Conservation (phyloP, 1,284 basidiomycete genomes). For the Malassezia pachydermatis region DNA sequence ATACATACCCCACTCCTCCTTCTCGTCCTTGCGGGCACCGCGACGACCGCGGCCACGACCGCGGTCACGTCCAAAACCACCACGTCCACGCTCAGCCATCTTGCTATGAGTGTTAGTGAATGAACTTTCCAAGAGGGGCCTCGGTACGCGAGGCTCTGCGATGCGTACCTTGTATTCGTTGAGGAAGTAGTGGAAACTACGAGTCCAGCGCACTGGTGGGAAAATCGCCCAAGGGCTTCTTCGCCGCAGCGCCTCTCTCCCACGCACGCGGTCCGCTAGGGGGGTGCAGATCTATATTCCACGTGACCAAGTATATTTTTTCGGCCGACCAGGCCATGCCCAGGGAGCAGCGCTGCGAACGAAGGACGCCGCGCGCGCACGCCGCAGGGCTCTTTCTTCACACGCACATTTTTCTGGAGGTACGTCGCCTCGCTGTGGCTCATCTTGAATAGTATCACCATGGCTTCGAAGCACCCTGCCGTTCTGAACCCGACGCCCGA, state of each 20-base stretch:
- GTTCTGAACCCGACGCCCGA: constrained; percentile 87
- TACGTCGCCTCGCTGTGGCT: neutral
- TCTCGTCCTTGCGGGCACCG: constrained; percentile 95
- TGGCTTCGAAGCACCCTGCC: constrained; percentile 67
- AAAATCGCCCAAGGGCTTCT: constrained; percentile 1
- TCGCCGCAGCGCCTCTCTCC: neutral
- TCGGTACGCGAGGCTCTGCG: neutral
- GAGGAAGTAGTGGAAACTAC: constrained; percentile 11
- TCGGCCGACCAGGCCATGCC: neutral
- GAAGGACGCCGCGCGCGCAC: too few species aligned
- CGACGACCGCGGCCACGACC: constrained; percentile 74
- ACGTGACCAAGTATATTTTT: constrained; percentile 11
- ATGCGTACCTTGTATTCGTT: constrained; percentile 13
- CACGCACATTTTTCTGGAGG: constrained; percentile 13
- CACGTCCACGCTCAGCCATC: constrained; percentile 54
- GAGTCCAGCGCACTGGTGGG: neutral
- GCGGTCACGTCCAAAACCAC: constrained; percentile 52
- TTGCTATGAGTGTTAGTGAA: constrained; percentile 21
- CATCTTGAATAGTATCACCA: constrained; percentile 16
- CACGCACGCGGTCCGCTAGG: neutral
- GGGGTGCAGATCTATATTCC: constrained; percentile 11
- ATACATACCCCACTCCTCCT: constrained; percentile 74
- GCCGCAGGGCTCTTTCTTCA: constrained; percentile 10
- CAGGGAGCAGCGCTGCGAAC: too few species aligned
- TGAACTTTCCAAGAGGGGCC: neutral